phyloP scores from a whole-genome alignment of 495 filamentous ascomycete genomes.

The Sordaria brevicollis region DNA sequence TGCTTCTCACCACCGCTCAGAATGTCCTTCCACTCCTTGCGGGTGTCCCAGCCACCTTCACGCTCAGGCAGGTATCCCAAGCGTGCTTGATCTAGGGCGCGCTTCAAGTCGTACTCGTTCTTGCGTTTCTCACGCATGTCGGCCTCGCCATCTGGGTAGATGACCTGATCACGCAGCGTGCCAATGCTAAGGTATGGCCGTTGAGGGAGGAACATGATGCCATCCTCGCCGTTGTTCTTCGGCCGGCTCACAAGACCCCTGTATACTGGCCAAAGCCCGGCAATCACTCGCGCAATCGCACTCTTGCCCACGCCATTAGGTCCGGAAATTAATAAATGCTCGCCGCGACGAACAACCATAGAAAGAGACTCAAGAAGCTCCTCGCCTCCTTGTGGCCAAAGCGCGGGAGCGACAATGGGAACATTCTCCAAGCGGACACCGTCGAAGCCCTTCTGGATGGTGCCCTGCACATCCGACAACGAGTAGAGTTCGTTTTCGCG shows the following conservation, averaged over 20 bases:
- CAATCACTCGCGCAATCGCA: conserved; percentile 78
- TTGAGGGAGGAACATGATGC: conserved; percentile 97
- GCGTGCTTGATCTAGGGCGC: conserved; percentile 68
- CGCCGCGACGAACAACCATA: conserved; percentile 76
- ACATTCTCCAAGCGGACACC: conserved; percentile 90
- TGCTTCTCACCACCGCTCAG: conserved; percentile 98
- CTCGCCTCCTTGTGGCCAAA: conserved; percentile 80
- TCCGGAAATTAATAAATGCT: conserved; percentile 75
- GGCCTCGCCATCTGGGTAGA: conserved; percentile 89
- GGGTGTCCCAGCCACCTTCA: conserved; percentile 92
- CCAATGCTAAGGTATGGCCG: conserved; percentile 87
- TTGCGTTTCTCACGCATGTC: conserved; percentile 82
- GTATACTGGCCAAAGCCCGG: conserved; percentile 94
- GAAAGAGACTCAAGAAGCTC: conserved; percentile 82
- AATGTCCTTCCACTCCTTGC: conserved; percentile 98
- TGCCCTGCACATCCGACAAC: conserved; percentile 83
- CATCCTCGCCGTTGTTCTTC: conserved; percentile 67
- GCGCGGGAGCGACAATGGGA: conserved; percentile 75
- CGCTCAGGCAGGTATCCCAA: conserved; percentile 83
- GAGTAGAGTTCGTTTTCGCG: conserved; percentile 73
- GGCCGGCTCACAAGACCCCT: conserved; percentile 81
- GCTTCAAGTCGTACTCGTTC: conserved; percentile 61
- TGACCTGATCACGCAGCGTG: conserved; percentile 94
- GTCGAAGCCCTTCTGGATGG: conserved; percentile 85
- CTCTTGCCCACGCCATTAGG: conserved; percentile 93